A percentile compares a stretch with the other conserved stretches of the same genome.
phyloP scores from a whole-genome alignment of 352 stramenopile genomes.

The Pythium oligandrum region DNA sequence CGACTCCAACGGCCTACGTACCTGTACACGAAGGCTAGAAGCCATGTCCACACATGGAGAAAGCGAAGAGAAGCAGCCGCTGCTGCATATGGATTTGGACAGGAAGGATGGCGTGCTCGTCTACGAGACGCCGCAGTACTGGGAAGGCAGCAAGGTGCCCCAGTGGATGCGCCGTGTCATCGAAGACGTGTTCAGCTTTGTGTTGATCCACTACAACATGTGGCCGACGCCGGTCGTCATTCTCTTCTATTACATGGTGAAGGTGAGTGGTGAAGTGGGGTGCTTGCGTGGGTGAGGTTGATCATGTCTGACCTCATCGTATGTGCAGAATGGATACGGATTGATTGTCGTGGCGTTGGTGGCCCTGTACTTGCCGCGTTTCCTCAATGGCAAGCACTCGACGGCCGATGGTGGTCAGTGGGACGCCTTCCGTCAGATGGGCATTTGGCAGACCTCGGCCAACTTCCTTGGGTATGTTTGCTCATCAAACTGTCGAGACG shows the following conservation, averaged over 20 bases:
- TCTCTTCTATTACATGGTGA: slow-evolving; percentile 64
- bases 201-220: slow-evolving; percentile 75
- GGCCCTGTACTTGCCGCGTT: slow-evolving; percentile 58
- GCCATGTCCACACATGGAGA: no score
- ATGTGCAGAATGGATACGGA: slow-evolving; percentile 37
- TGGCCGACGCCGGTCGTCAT: slow-evolving; percentile 43
- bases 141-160: slow-evolving; percentile 33
- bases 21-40: no score
- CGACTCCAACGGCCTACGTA: no score
- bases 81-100: background rate
- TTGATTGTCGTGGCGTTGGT: slow-evolving; percentile 48
- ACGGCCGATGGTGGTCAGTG: slow-evolving; percentile 48
- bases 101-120: slow-evolving; percentile 19
- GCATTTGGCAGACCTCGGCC: slow-evolving; percentile 46
- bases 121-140: slow-evolving; percentile 43
- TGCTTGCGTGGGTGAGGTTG: background rate
- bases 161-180: slow-evolving; percentile 36
- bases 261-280: slow-evolving; percentile 10
- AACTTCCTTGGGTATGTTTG: slow-evolving; percentile 37
- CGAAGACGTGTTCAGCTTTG: slow-evolving; percentile 48
- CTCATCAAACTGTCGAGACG: no score
- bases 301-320: background rate
- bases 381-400: slow-evolving; percentile 47
- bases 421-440: slow-evolving; percentile 35
- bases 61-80: background rate